Percentiles rank a stretch among this genome's conserved stretches.
These are phyloP conservation scores for Aspergillus tanneri DNA, from an alignment of 2,329 filamentous ascomycete species.

Conservation along the genomic window DNA sequence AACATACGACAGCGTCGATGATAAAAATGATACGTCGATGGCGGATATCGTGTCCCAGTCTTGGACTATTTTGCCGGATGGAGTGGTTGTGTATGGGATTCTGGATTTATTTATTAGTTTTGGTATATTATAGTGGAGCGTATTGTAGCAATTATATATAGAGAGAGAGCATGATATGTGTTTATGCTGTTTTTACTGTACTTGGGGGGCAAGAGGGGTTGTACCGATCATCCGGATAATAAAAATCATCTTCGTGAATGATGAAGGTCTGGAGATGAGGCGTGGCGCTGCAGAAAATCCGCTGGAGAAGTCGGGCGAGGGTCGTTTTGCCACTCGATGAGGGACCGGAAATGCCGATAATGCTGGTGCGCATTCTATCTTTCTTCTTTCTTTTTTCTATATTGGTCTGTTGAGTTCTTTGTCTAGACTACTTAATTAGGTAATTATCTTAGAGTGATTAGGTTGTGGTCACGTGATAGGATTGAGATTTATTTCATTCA, in stretches of 20 bases:
- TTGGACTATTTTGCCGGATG: slow-evolving; percentile 57
- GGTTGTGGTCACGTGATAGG: too few relatives aligned
- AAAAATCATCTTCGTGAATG: slow-evolving; percentile 96
- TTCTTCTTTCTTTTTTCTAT: neutral
- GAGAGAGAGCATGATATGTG: too few relatives aligned
- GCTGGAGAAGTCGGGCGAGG: slow-evolving; percentile 76
- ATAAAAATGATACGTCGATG: slow-evolving; percentile 69
- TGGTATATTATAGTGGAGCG: neutral
- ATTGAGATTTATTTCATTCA: too few relatives aligned
- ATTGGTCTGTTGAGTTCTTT: neutral
- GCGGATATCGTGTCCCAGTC: slow-evolving; percentile 92
- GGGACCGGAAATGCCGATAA: slow-evolving; percentile 82
- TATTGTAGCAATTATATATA: too few relatives aligned
- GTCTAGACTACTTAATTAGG: too few relatives aligned
- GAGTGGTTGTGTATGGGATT: slow-evolving; percentile 49
- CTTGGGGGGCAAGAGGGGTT: slow-evolving; percentile 22
- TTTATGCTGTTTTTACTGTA: neutral
- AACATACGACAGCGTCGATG: slow-evolving; percentile 67
- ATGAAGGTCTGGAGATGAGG: slow-evolving; percentile 58
- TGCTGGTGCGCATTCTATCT: slow-evolving; percentile 39
- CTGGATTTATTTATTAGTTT: slow-evolving; percentile 22
- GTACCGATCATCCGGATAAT: slow-evolving; percentile 72
- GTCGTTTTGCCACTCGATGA: slow-evolving; percentile 96
- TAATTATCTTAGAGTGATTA: too few relatives aligned
- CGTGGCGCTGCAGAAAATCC: slow-evolving; percentile 65